A percentile compares a stretch with the other conserved stretches of the same genome.
phyloP scores from a whole-genome alignment of 352 stramenopile genomes.

The Globisporangium echinulatum region DNA sequence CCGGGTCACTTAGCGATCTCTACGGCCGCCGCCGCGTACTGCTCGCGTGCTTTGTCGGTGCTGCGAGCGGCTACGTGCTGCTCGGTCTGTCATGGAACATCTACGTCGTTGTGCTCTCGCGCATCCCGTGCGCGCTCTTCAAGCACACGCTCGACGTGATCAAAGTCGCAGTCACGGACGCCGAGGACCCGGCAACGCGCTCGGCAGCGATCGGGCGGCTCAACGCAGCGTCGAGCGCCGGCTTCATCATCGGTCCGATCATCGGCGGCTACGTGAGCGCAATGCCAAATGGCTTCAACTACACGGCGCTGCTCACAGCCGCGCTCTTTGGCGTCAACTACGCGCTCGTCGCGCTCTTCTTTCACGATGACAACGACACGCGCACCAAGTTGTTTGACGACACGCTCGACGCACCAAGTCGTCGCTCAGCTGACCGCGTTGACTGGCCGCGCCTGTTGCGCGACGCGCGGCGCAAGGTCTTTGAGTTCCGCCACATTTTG shows the following conservation, averaged over 20 bases:
- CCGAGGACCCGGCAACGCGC: slow-evolving; percentile 24
- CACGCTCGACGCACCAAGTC: neutral
- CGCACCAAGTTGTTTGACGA: neutral
- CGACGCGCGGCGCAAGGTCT: slow-evolving; percentile 47
- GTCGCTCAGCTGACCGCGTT: neutral
- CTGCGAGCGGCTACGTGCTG: slow-evolving; percentile 55
- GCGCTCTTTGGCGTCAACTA: slow-evolving; percentile 68
- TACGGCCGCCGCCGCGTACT: slow-evolving; percentile 54
- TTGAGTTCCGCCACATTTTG: slow-evolving; percentile 58
- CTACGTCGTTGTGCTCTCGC: slow-evolving; percentile 70
- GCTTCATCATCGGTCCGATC: slow-evolving; percentile 71
- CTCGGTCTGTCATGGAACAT: slow-evolving; percentile 75
- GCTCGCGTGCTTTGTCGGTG: slow-evolving; percentile 54
- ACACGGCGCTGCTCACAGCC: slow-evolving; percentile 68
- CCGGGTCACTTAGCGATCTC: slow-evolving; percentile 65
- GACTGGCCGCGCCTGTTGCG: slow-evolving; percentile 32
- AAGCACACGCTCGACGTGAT: slow-evolving; percentile 82
- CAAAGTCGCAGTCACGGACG: slow-evolving; percentile 65
- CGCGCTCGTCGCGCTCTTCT: slow-evolving; percentile 52
- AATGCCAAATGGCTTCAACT: slow-evolving; percentile 73
- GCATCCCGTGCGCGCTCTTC: slow-evolving; percentile 63
- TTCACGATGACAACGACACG: slow-evolving; percentile 14
- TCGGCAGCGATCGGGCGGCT: slow-evolving; percentile 58
- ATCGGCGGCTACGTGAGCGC: slow-evolving; percentile 65
- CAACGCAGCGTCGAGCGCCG: slow-evolving; percentile 63